These are phyloP conservation scores for Polytolypa hystricis DNA, from an alignment of 2,329 filamentous ascomycete genomes.

Conservation along the genomic window DNA sequence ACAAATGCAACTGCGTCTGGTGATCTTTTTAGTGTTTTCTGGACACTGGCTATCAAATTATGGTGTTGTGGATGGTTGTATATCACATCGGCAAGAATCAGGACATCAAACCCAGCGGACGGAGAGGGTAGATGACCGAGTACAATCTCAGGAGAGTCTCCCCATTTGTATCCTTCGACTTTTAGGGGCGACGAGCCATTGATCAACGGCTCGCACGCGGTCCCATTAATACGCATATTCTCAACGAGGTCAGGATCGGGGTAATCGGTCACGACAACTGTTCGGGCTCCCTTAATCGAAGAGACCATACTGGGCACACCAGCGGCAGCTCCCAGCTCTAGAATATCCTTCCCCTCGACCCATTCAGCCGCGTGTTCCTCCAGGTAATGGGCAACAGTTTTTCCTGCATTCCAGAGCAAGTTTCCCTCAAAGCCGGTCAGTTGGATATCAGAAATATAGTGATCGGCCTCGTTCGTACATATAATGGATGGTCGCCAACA, in stretches of 20 bases:
- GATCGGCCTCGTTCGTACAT: constrained; percentile 41
- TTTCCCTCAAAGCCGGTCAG: constrained; percentile 48
- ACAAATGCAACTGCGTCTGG: constrained; percentile 58
- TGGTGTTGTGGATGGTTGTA: constrained; percentile 84
- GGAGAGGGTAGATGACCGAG: constrained; percentile 41
- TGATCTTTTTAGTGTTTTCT: constrained; percentile 50
- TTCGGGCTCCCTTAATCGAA: constrained; percentile 58
- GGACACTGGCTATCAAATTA: constrained; percentile 63
- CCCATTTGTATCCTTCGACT: constrained; percentile 75
- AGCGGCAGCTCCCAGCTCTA: constrained; percentile 82
- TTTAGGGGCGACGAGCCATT: constrained; percentile 37
- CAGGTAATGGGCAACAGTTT: constrained; percentile 66
- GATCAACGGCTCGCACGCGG: constrained; percentile 39
- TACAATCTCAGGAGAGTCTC: constrained; percentile 50
- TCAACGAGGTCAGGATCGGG: constrained; percentile 72
- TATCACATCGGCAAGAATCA: constrained; percentile 78
- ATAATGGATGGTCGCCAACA: constrained; percentile 77
- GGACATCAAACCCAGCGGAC: constrained; percentile 53
- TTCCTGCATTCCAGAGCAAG: constrained; percentile 81
- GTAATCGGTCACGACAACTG: constrained; percentile 73
- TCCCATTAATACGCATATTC: constrained; percentile 68
- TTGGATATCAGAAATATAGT: constrained; percentile 2
- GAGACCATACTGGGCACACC: constrained; percentile 73
- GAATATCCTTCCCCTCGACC: constrained; percentile 57
- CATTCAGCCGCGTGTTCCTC: constrained; percentile 53